Evolutionary conservation across 2,329 filamentous ascomycete species (phyloP).

Genomic region (Pyrenochaeta sp.): DNA sequence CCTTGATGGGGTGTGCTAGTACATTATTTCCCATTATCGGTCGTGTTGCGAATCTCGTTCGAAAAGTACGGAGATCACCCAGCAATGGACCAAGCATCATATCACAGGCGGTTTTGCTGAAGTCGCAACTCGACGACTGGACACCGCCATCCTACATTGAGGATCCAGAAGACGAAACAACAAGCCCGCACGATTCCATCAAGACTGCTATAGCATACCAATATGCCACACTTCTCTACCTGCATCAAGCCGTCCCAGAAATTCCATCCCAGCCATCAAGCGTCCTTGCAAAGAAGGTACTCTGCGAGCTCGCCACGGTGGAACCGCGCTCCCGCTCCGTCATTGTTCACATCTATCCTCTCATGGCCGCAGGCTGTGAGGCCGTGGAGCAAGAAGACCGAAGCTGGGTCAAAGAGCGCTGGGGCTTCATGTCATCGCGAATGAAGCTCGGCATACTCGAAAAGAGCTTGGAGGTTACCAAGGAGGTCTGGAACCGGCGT

Average conservation of each 20-base stretch:
- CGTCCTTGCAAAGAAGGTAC: constrained; percentile 68
- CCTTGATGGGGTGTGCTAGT: constrained; percentile 73
- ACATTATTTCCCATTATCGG: constrained; percentile 75
- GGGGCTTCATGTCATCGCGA: constrained; percentile 67
- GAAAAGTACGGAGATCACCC: constrained; percentile 64
- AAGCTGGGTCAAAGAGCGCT: constrained; percentile 70
- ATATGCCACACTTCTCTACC: constrained; percentile 71
- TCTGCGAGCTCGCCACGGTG: constrained; percentile 70
- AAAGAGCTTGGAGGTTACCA: constrained; percentile 69
- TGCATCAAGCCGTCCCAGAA: constrained; percentile 74
- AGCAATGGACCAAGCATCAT: constrained; percentile 69
- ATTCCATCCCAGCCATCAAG: constrained; percentile 67
- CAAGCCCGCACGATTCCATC: constrained; percentile 69
- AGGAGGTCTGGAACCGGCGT: constrained; percentile 72
- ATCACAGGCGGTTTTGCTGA: constrained; percentile 68
- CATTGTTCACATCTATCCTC: constrained; percentile 75
- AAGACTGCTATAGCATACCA: constrained; percentile 74
- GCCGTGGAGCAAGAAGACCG: constrained; percentile 67
- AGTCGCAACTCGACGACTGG: constrained; percentile 69
- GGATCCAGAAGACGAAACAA: constrained; percentile 69
- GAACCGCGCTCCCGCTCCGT: constrained; percentile 68
- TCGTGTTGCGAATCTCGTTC: constrained; percentile 71
- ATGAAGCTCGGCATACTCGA: constrained; percentile 75
- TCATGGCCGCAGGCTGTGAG: constrained; percentile 73
- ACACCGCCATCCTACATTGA: constrained; percentile 66